Conservation (phyloP, 345 rosid species). For the Eucalyptus grandis region DNA sequence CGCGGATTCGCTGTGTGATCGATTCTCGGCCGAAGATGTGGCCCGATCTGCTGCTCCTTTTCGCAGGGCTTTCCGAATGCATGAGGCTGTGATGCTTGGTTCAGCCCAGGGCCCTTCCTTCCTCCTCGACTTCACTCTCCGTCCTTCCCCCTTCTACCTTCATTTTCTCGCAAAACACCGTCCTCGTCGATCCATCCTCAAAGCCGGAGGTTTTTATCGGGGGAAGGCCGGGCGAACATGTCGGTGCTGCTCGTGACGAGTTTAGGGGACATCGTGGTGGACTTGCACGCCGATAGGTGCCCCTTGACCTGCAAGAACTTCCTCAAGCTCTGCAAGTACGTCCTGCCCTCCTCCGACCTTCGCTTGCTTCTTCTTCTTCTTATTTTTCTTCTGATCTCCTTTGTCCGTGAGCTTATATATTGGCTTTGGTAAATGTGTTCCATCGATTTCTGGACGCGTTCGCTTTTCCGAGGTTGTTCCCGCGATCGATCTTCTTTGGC, state of each 20-base stretch:
- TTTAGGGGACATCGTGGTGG: conserved; percentile 75
- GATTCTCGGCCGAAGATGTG: background rate
- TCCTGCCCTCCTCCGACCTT: background rate
- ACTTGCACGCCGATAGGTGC: conserved; percentile 49
- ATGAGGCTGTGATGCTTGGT: rapidly evolving
- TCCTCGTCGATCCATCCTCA: background rate
- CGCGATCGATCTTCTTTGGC: background rate
- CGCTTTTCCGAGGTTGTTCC: background rate
- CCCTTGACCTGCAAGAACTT: conserved; percentile 86
- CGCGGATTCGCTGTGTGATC: no score
- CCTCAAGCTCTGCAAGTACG: conserved; percentile 91
- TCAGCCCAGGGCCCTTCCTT: background rate
- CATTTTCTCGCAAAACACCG: background rate
- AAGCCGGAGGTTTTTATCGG: background rate
- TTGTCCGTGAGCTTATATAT: background rate
- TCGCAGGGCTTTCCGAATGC: background rate
- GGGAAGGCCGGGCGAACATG: conserved; percentile 14
- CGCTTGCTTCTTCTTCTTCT: background rate
- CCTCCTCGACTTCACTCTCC: background rate
- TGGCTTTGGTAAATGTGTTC: background rate
- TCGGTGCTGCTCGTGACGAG: conserved; percentile 81
- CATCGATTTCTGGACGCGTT: background rate
- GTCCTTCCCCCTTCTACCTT: background rate
- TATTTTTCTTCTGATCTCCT: background rate
- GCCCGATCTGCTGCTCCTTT: background rate